Evolutionary conservation across 1,284 basidiomycete genomes (phyloP), one percentile per base, ranked within the genome.

Genomic region (Apiotrichum porosum): DNA sequence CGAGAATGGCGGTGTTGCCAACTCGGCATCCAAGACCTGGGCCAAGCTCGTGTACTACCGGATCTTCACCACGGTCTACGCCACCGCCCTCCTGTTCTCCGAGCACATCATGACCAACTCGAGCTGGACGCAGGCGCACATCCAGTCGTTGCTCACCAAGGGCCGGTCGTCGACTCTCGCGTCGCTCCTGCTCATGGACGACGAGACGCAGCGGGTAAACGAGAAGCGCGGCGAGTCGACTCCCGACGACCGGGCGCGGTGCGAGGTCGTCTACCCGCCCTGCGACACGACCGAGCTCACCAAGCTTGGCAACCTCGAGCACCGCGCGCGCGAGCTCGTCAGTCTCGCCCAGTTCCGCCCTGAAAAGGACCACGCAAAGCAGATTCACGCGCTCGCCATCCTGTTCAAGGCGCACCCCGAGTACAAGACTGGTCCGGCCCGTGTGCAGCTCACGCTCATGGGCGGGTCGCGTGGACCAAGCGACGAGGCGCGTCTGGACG

Each of bases 301-400:
- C 0, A 66, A 71, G 19, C 83, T 91, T 48, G 73, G 62, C 4
- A 45, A 81, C 0, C 74, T 95, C 15, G 78, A 79, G 22, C 68
- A 71, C 3, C 76, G 88, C 37, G 77, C 83, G 49, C 78, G 77
- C n/a, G 76, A 88, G 18, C 79, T 95, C 24, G 73, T 94, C 22
- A 91, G 88, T 51, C 76, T 98, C 1, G 91, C 93, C 2, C 94
- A 98, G 68, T 97, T 95, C 71, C 74, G 90, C 87, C 94, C 95
- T 1, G 94, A 99, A 72, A 99, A 99, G 71, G 90, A 97, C 59
- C 93, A 98, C 47, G 75, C 80, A 0, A 80, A 81, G 9, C 95
- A 98, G 66, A 73, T 98, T 8, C 75, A 74, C 22, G 81, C 91
- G 0, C 81, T 97, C 51, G 72, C 78, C 6, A 71, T 75, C 15